These are phyloP conservation scores for Mucor velutinosus DNA, from an alignment of 371 early-diverging fungal species.

Conservation along the genomic window DNA sequence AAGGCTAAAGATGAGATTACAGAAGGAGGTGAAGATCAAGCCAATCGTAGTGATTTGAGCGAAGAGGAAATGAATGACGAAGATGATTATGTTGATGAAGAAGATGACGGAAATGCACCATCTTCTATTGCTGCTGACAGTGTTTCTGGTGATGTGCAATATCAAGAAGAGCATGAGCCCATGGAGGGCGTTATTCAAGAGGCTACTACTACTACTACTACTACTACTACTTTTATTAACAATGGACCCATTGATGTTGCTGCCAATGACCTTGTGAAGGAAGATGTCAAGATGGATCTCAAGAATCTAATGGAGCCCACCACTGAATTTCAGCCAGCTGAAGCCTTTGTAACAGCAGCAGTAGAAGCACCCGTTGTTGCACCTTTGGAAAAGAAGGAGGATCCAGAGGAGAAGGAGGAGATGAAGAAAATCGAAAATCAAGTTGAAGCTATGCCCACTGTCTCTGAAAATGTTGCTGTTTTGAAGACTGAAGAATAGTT, in stretches of 20 bases:
- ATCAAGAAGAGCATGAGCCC: constrained; percentile 1
- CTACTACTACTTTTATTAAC: background rate
- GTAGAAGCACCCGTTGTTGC: background rate
- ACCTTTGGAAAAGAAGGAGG: constrained; percentile 1
- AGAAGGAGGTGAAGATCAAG: background rate
- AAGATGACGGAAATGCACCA: constrained; percentile 4
- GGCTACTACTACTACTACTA: background rate
- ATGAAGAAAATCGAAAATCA: background rate
- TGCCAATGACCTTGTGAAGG: background rate
- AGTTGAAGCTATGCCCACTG: background rate
- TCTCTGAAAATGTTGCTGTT: background rate
- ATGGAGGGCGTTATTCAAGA: background rate
- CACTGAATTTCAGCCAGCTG: background rate
- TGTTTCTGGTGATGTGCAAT: background rate
- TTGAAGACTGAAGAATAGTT: constrained; percentile 7
- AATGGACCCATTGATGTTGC: background rate
- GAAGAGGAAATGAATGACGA: constrained; percentile 11
- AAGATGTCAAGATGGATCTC: background rate
- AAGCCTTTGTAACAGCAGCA: background rate
- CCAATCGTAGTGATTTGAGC: constrained; percentile 6
- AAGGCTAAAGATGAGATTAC: background rate
- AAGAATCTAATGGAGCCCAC: background rate
- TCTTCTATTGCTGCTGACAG: constrained; percentile 13
- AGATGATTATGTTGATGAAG: constrained; percentile 9
- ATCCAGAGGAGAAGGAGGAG: background rate